Evolutionary conservation across 2,329 filamentous ascomycete species (phyloP).

Genomic region (Magnaporthales sp.): DNA sequence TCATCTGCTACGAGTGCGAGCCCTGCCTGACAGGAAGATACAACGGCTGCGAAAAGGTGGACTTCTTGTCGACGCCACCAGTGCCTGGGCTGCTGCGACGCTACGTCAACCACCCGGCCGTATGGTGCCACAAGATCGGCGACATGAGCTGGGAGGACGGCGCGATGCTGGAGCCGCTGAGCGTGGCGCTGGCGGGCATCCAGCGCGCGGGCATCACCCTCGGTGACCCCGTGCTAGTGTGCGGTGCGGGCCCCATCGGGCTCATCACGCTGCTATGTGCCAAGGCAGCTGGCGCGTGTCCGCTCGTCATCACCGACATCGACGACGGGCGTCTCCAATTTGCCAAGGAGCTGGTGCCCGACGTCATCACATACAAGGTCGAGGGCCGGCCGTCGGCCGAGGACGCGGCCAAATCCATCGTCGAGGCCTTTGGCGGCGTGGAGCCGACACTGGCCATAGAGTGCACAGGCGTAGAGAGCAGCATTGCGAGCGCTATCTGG

Average conservation of each 20-base stretch:
- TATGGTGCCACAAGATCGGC: constrained; percentile 95
- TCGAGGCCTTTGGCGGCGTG: constrained; percentile 59
- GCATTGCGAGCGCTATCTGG: constrained; percentile 79
- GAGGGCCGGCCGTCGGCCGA: constrained; percentile 54
- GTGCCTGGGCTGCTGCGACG: constrained; percentile 78
- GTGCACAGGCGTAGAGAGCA: constrained; percentile 91
- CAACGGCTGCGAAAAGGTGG: constrained; percentile 83
- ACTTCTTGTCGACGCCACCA: constrained; percentile 86
- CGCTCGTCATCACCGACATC: constrained; percentile 91
- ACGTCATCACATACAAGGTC: constrained; percentile 73
- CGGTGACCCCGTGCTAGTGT: constrained; percentile 81
- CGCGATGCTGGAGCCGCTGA: constrained; percentile 81
- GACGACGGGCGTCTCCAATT: constrained; percentile 78
- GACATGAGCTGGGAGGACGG: constrained; percentile 89
- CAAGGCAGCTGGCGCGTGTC: constrained; percentile 78
- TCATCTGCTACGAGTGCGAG: constrained; percentile 86
- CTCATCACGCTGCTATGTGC: constrained; percentile 80
- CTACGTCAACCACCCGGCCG: constrained; percentile 89
- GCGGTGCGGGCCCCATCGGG: constrained; percentile 89
- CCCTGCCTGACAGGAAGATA: constrained; percentile 88
- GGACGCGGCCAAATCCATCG: constrained; percentile 50
- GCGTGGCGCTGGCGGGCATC: constrained; percentile 80
- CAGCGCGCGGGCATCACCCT: constrained; percentile 73
- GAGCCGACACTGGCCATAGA: constrained; percentile 80
- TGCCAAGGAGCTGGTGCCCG: constrained; percentile 73